Evolutionary conservation across 352 stramenopile species (phyloP), one percentile per base, ranked within the genome.

Genomic region (Globisporangium apiculatum): DNA sequence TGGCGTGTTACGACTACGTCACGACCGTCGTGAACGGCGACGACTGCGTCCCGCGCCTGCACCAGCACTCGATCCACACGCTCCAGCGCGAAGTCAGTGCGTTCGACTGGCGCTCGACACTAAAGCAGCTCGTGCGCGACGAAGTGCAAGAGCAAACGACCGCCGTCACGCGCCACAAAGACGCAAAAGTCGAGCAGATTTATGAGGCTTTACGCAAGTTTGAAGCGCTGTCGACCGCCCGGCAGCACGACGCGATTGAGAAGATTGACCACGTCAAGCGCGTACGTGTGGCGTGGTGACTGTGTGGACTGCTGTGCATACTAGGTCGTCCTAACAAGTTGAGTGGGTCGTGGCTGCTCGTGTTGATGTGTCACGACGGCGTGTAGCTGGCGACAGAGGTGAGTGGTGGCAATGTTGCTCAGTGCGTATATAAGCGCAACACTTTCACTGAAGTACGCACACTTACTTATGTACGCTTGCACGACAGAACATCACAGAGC

Each of bases 31-130:
- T 94, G 38, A 82, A 89, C 42, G 82, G 82, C 18, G 86, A 91
- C 61, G 84, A 94, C 66, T 92, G 82, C 54, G 81, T 94, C 14
- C 84, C 84, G 9, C 79, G 84, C 14, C 64, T 92, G 42, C 83
- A 91, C 48, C 79, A 90, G 57, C 76, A 91, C 61, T 90, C 78
- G 48, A 67, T 94, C 37, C 45, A 81, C 7, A 65, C 73, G 24
- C 58, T 94, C 42, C 82, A 89, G 53, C 64, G 77, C 17, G 72
- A 92, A 57, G 77, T 94, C 37, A 68, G 64, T 4, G 57, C 53
- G 45, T 93, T 93, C 53, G 71, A 90, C 65, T 94, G 81, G 83
- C 65, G 77, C 41, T 56, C 68, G 4, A 67, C 67, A 38, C 66
- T 90, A 50, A 76, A 78, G 40, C 38, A 69, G 35, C 75, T 90